Base-by-base conservation (phyloP, 1,139 yeast species). In the Saccharomycopsis phalli region DNA sequence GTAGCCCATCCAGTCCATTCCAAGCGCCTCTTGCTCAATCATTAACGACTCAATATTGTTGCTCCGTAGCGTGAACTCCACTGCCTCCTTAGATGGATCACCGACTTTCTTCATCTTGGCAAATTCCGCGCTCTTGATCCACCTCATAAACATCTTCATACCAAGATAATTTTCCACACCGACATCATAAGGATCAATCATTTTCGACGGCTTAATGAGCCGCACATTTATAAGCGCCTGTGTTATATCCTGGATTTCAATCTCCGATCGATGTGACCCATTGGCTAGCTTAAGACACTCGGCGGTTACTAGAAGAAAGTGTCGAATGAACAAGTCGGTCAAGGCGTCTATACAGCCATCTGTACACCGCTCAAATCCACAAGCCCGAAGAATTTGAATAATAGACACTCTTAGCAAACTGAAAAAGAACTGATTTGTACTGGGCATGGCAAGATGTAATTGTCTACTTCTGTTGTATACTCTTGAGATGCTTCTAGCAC, bases 291-390 rank as follows among this genome's bases (percentile, higher is more conserved):
- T 57, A 20, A 62, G 50, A 2, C 78, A 59, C 39, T 67, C 69
- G 6, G 56, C 46, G 2, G 73, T 59, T 26, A 81, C 54, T 25
- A 71, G 58, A 35, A 60, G 59, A 29, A 82, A 55, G 53, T 74
- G 76, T 35, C 76, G 68, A 13, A 78, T 60, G 52, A 76, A 69
- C 4, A 82, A 49, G 49, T 81, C 91, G 1, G 87, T 74, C 23
- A 80, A 49, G 2, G 73, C 65, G 53, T 80, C 81, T 10, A 82
- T 61, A 6, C 78, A 68, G 5, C 71, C 62, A 1, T 84, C 81
- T 35, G 74, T 64, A 47, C 84, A 74, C 49, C 76, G 67, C 51
- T 82, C 94, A 50, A 82, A 78, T 1, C 94, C 94, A 16, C 74
- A 68, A 0, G 84, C 71, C 45, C 82, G 71, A 38, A 83, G 64